A percentile compares a stretch with the other conserved stretches of the same genome.
phyloP scores from a whole-genome alignment of 768 basidiomycete genomes.

The Rhizopogon sp. region DNA sequence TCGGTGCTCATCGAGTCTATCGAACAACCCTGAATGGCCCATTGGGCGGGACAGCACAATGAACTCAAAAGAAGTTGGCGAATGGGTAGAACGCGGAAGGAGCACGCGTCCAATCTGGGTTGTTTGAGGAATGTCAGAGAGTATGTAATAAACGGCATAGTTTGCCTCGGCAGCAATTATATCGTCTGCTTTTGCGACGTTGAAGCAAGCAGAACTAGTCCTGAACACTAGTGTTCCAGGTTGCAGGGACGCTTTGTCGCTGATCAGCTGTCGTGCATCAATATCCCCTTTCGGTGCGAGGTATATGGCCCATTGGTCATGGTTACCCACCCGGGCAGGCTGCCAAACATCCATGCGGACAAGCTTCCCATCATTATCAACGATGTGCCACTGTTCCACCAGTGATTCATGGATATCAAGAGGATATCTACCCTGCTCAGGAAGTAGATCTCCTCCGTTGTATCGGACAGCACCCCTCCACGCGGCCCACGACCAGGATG shows the following conservation, averaged over 20 bases:
- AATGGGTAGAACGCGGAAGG: constrained; percentile 8
- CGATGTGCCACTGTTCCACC: constrained; percentile 11
- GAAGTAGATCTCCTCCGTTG: not conserved
- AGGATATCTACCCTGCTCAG: not conserved
- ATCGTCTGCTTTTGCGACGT: constrained; percentile 3
- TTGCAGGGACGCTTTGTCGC: not conserved
- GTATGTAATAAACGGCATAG: constrained; percentile 9
- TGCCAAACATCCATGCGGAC: constrained; percentile 10
- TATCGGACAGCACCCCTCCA: constrained; percentile 15
- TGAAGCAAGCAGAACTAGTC: constrained; percentile 11
- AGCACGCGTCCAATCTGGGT: constrained; percentile 10
- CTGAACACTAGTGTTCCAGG: constrained; percentile 19
- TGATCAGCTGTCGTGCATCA: not conserved
- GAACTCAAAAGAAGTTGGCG: constrained; percentile 10
- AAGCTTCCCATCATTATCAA: constrained; percentile 6
- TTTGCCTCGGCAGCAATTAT: not conserved
- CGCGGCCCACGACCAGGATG: constrained; percentile 22
- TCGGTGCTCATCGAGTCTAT: not conserved
- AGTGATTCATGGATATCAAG: constrained; percentile 10
- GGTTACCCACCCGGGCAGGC: not conserved
- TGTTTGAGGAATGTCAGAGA: not conserved
- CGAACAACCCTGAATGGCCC: not conserved
- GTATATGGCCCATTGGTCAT: not conserved
- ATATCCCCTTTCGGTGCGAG: not conserved
- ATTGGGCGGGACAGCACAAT: constrained; percentile 14